phyloP scores from a whole-genome alignment of 2,329 filamentous ascomycete genomes.

The Stemphylium vesicarium region DNA sequence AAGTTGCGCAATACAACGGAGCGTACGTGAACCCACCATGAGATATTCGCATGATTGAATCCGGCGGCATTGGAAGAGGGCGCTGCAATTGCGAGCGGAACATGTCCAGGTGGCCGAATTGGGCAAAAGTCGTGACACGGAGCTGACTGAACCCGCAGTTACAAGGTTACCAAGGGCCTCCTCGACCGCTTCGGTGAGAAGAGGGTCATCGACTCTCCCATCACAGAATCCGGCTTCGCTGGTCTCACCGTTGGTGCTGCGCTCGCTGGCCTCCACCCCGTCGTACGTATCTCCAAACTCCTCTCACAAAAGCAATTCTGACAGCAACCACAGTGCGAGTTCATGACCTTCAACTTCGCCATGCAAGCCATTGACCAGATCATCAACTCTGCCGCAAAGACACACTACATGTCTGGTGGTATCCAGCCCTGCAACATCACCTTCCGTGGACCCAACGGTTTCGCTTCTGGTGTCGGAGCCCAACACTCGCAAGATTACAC shows the following conservation, averaged over 20 bases:
- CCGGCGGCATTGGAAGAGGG: slow-evolving; percentile 5
- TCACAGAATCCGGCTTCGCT: slow-evolving; percentile 94
- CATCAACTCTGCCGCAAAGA: slow-evolving; percentile 98
- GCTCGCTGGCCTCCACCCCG: slow-evolving; percentile 89
- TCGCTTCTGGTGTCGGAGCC: slow-evolving; percentile 91
- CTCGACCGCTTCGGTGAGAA: slow-evolving; percentile 97
- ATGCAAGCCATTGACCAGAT: slow-evolving; percentile 99
- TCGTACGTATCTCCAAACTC: slow-evolving; percentile 65
- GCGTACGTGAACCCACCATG: slow-evolving; percentile 61
- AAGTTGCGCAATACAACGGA: slow-evolving; percentile 99
- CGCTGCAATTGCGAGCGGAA: background rate
- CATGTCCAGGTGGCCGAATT: slow-evolving; percentile 3
- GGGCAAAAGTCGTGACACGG: background rate
- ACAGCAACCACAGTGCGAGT: slow-evolving; percentile 75
- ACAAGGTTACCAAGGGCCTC: slow-evolving; percentile 99
- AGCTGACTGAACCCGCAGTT: slow-evolving; percentile 61
- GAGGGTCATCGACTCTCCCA: slow-evolving; percentile 96
- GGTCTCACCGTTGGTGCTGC: slow-evolving; percentile 95
- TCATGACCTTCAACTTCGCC: slow-evolving; percentile 99
- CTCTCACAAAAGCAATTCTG: slow-evolving; percentile 7
- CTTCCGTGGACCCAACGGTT: slow-evolving; percentile 98
- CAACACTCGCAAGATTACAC: slow-evolving; percentile 99
- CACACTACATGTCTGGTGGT: slow-evolving; percentile 99
- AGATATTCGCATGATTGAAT: slow-evolving; percentile 14
- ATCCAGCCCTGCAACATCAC: slow-evolving; percentile 99